Evolutionary conservation across 257 asterid genomes (phyloP).

Genomic region (Forsythia suspensa): DNA sequence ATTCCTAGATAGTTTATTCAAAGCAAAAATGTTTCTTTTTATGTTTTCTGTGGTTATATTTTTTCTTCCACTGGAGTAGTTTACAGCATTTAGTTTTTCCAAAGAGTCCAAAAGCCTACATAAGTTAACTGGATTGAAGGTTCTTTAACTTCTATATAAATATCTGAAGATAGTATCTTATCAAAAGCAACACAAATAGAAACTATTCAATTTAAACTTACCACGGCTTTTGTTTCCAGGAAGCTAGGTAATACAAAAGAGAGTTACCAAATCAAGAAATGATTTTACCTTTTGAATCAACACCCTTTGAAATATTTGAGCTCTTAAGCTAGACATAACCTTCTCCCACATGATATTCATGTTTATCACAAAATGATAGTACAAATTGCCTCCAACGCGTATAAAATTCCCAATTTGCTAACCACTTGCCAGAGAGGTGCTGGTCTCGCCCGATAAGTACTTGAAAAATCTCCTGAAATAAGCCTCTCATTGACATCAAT

Average conservation of each 20-base stretch:
- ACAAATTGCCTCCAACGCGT: conserved; percentile 75
- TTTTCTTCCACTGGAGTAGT: neutral
- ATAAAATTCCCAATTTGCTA: conserved; percentile 66
- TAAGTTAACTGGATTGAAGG: neutral
- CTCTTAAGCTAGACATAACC: conserved; percentile 95
- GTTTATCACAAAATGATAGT: conserved; percentile 72
- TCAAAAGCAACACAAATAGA: neutral
- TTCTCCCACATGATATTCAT: conserved; percentile 97
- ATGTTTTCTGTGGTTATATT: neutral
- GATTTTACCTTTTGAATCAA: conserved; percentile 86
- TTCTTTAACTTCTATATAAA: neutral
- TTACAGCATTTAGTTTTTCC: neutral
- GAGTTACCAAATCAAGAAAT: neutral
- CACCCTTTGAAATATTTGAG: conserved; percentile 87
- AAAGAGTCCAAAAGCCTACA: conserved; percentile 1
- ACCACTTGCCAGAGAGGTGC: conserved; percentile 73
- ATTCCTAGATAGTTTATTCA: neutral
- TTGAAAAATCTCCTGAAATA: conserved; percentile 75
- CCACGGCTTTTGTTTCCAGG: neutral
- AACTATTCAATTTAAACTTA: neutral
- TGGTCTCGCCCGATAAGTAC: conserved; percentile 77
- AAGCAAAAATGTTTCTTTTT: neutral
- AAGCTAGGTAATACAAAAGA: neutral
- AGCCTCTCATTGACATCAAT: conserved; percentile 18
- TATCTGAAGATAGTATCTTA: neutral